phyloP scores from a whole-genome alignment of 2,329 filamentous ascomycete species.

The Microsporum ferrugineum region DNA sequence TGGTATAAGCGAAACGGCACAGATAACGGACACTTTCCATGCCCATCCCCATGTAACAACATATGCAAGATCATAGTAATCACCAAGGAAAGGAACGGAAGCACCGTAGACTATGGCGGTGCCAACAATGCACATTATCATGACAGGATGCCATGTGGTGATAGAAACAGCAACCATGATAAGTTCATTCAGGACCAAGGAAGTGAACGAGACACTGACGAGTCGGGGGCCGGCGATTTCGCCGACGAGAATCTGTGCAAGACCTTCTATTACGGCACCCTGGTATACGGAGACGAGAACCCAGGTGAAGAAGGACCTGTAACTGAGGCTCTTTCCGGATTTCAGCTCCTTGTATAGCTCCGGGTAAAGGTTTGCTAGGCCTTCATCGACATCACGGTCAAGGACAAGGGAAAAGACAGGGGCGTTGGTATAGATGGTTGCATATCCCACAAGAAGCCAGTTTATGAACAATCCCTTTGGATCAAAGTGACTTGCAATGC shows the following conservation, averaged over 20 bases:
- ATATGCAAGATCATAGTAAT: conserved; percentile 80
- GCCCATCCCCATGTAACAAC: conserved; percentile 69
- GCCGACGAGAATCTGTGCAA: conserved; percentile 76
- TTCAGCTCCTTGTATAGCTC: conserved; percentile 98
- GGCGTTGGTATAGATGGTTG: conserved; percentile 85
- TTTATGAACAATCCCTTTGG: conserved; percentile 91
- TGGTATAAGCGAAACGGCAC: conserved; percentile 68
- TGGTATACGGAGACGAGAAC: conserved; percentile 91
- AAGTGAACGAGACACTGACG: conserved; percentile 85
- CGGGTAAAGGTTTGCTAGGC: conserved; percentile 85
- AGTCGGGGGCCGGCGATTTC: conserved; percentile 56
- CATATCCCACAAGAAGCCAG: conserved; percentile 94
- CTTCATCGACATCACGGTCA: conserved; percentile 89
- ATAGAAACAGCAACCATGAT: conserved; percentile 96
- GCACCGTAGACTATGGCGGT: conserved; percentile 72
- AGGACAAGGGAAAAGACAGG: conserved; percentile 90
- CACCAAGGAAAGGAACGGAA: conserved; percentile 71
- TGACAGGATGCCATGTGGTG: conserved; percentile 90
- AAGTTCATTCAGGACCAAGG: conserved; percentile 84
- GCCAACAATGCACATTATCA: conserved; percentile 73
- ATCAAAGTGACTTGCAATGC: conserved; percentile 82
- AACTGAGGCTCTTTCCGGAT: conserved; percentile 70
- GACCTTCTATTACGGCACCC: conserved; percentile 87
- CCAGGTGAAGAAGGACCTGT: conserved; percentile 95
- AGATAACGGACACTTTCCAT: conserved; percentile 76